Base-by-base conservation (phyloP, 768 basidiomycete genomes). In the Daedaleopsis nitida region DNA sequence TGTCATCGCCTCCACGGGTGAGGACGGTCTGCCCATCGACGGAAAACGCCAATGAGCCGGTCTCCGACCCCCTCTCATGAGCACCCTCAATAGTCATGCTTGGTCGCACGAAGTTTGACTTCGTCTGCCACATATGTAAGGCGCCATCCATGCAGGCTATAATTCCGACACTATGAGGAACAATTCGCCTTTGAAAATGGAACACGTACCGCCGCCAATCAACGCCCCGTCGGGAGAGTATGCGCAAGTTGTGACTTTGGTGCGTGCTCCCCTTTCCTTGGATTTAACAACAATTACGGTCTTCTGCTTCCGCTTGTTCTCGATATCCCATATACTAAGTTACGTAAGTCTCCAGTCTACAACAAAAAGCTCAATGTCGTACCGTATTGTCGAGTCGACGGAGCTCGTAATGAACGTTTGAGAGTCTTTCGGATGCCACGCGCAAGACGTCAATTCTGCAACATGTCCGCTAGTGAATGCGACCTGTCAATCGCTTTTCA, bases 381-480 rank as follows among this genome's bases (percentile, higher is more conserved):
- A 93, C 91, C 96, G 85, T 56, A 99, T 91, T 0, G 97, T 98
- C 0, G 93, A 95, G 74, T 99, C 97, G 44, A 89, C 89, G n/a
- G 94, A 96, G 62, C 88, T 85, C 2, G 97, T 98, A 52, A 98
- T 89, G 75, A 98, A 98, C 38, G 81, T 73, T 63, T 91, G 83
- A 14, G 85, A 75, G 63, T 97, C 89, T 67, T 87, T 89, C 8
- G 97, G 97, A 75, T 98, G 93, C 92, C 94, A 99, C 42, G 87
- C 82, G 63, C 95, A 94, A n/a, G 86, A 81, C 16, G 91, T 89
- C 65, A 98, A 69, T 73, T 98, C 96, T 21, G 89, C 88, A 44
- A 98, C 96, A 76, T 99, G 97, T 1, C 97, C 97, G 32, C 96
- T 98, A 60, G 39, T 35, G 55, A 42, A 54, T 21, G 45, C 50